Conservation (phyloP, 495 filamentous ascomycete species). For the Daldinia grandis region DNA sequence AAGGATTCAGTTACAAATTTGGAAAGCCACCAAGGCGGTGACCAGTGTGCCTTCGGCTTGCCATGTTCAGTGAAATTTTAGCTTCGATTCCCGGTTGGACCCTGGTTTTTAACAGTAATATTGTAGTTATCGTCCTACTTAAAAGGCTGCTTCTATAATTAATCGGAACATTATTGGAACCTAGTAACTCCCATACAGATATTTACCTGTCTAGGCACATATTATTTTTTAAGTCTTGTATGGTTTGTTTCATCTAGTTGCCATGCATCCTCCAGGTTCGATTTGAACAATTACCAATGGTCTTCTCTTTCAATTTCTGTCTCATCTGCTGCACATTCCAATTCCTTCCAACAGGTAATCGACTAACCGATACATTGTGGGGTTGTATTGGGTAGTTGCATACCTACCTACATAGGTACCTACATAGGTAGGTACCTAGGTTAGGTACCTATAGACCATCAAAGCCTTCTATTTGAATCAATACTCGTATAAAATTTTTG, state of each 20-base stretch:
- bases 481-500: not conserved
- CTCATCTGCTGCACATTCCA: slow-evolving; percentile 30
- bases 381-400: too few species aligned
- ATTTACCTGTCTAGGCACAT: too few species aligned
- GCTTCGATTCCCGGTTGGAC: not conserved
- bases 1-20: slow-evolving; percentile 3
- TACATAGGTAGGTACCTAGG: too few species aligned
- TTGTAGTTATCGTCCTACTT: not conserved
- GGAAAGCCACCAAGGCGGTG: slow-evolving; percentile 23
- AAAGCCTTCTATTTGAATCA: not conserved
- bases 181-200: too few species aligned
- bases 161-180: not conserved
- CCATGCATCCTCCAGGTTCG: not conserved
- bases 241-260: not conserved
- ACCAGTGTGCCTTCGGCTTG: slow-evolving; percentile 30
- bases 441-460: slow-evolving; percentile 1
- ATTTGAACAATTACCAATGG: not conserved
- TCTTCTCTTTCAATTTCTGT: slow-evolving; percentile 4
- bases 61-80: slow-evolving; percentile 21
- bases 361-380: too few species aligned
- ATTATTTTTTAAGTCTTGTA: too few species aligned
- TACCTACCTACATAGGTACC: too few species aligned
- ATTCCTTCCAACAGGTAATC: slow-evolving; percentile 39
- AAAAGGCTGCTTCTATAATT: not conserved
- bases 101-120: slow-evolving; percentile 1